Percentiles rank a stretch among this genome's conserved stretches.
These are phyloP conservation scores for Berberis vulgaris DNA, from an alignment of 164 flowering plant species.

Conservation along the genomic window DNA sequence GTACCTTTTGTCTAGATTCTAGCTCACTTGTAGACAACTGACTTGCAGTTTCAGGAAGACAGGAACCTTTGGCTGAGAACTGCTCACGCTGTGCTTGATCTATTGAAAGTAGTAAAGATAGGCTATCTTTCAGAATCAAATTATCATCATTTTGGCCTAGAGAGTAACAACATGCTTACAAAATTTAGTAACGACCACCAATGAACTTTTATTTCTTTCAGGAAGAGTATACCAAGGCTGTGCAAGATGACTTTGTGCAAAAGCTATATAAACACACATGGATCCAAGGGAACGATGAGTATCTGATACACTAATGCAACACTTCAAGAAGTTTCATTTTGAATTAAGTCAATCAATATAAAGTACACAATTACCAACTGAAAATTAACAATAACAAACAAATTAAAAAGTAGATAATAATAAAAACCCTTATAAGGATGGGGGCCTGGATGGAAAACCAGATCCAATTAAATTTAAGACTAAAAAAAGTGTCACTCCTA, in stretches of 20 bases:
- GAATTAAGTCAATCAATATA: too few relatives aligned
- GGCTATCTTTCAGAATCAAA: constrained; percentile 11
- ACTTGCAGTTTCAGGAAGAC: constrained; percentile 2
- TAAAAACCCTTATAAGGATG: too few relatives aligned
- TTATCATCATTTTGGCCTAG: constrained; percentile 14
- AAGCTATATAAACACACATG: background rate
- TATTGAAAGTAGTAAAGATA: constrained; percentile 7
- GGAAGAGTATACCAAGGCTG: background rate
- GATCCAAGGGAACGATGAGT: background rate
- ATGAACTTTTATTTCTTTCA: background rate
- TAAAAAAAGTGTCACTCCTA: too few relatives aligned
- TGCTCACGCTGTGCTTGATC: constrained; percentile 13
- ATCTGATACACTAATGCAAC: background rate
- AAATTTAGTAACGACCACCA: background rate
- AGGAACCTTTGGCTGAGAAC: constrained; percentile 1
- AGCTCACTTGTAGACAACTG: constrained; percentile 9
- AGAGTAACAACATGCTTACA: background rate
- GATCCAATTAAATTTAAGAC: too few relatives aligned
- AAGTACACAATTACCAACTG: too few relatives aligned
- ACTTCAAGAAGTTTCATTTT: too few relatives aligned
- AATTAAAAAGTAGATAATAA: too few relatives aligned
- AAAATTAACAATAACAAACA: too few relatives aligned
- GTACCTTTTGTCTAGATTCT: constrained; percentile 11
- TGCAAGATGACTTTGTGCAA: background rate
- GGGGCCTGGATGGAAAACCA: too few relatives aligned